These are phyloP conservation scores for Chaetothyriales sp. DNA, from an alignment of 2,329 filamentous ascomycete genomes.

Conservation along the genomic window DNA sequence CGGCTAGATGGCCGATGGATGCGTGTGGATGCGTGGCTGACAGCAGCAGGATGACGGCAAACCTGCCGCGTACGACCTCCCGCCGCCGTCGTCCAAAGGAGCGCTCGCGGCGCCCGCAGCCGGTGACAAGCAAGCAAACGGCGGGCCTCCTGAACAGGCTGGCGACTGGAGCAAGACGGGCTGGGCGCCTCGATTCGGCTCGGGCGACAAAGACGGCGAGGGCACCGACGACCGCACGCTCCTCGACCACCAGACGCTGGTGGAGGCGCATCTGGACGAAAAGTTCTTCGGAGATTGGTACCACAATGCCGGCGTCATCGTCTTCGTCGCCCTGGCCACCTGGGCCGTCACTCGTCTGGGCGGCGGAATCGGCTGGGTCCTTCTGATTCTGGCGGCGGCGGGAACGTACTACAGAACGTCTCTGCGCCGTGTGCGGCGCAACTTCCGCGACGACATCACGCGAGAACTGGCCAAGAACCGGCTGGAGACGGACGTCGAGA, in stretches of 20 bases:
- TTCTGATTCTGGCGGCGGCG: conserved; percentile 83
- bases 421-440: conserved; percentile 78
- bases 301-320: conserved; percentile 86
- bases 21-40: conserved; percentile 3
- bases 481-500: conserved; percentile 81
- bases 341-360: conserved; percentile 85
- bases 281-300: conserved; percentile 97
- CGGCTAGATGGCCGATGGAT: neutral
- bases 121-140: conserved; percentile 37
- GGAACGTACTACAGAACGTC: conserved; percentile 96
- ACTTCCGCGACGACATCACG: conserved; percentile 87
- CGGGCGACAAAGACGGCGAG: conserved; percentile 35
- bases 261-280: conserved; percentile 74
- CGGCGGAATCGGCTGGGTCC: conserved; percentile 82
- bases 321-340: conserved; percentile 79
- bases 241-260: conserved; percentile 74
- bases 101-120: conserved; percentile 45
- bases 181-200: conserved; percentile 77
- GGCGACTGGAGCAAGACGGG: conserved; percentile 55
- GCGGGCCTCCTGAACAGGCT: conserved; percentile 32
- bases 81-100: conserved; percentile 56
- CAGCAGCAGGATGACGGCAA: conserved; percentile 47
- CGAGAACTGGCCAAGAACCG: conserved; percentile 77
- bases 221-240: conserved; percentile 46
- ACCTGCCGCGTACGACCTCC: conserved; percentile 60